These are phyloP conservation scores for Triticum turgidum DNA, from an alignment of 176 grass and related monocot species.

Conservation along the genomic window DNA sequence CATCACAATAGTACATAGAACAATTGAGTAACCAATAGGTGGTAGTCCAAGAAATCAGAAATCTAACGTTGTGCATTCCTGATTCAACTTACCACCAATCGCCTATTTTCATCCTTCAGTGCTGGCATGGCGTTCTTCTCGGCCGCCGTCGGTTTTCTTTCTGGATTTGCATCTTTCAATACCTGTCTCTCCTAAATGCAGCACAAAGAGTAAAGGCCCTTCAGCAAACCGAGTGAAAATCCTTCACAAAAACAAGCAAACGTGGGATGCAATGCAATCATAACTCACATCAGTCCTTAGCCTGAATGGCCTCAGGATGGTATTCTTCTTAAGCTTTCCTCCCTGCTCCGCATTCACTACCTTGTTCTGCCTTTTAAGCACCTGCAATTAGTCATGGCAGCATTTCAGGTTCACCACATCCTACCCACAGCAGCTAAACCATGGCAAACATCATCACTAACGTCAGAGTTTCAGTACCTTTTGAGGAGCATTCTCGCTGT, in stretches of 20 bases:
- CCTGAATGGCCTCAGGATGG: conserved; percentile 84
- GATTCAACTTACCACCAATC: conserved; percentile 15
- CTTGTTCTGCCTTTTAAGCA: conserved; percentile 43
- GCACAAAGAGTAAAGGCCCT: conserved; percentile 1
- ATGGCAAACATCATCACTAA: neutral
- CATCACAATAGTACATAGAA: neutral
- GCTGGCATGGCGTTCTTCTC: conserved; percentile 28
- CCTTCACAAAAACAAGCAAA: neutral
- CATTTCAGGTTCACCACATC: conserved; percentile 14
- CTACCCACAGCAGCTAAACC: neutral
- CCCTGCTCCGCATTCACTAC: conserved; percentile 28
- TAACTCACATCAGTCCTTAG: conserved; percentile 85
- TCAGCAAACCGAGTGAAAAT: neutral
- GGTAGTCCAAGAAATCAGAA: neutral
- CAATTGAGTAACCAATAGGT: neutral
- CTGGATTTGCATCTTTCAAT: conserved; percentile 75
- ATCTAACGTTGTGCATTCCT: neutral
- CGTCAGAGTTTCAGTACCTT: conserved; percentile 51
- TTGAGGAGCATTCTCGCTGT: conserved; percentile 50
- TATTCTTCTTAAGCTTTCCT: conserved; percentile 60
- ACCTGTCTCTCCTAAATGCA: conserved; percentile 66
- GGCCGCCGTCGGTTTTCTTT: conserved; percentile 39
- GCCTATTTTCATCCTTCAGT: conserved; percentile 24
- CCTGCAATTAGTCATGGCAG: conserved; percentile 34
- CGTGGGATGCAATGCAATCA: neutral